Conservation (phyloP, 2,329 filamentous ascomycete genomes). For the Scytalidium lignicola region DNA sequence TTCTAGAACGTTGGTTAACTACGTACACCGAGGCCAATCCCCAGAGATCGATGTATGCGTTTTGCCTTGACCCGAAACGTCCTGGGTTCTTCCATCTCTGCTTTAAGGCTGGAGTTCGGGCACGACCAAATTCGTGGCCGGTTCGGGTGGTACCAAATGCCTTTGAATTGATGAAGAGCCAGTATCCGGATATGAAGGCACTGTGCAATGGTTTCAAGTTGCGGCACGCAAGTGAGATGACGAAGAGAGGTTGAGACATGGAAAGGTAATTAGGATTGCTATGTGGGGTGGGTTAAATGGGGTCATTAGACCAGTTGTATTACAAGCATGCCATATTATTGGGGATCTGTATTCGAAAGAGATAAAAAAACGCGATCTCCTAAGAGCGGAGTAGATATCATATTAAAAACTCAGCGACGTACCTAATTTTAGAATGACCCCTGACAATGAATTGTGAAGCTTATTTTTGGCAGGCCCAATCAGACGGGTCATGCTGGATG, state of each 20-base stretch:
- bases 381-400: neutral
- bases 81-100: slow-evolving; percentile 94
- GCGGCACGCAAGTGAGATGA: slow-evolving; percentile 21
- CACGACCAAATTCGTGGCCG: slow-evolving; percentile 70
- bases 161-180: slow-evolving; percentile 82
- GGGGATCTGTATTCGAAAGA: neutral
- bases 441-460: neutral
- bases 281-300: neutral
- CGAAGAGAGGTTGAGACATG: slow-evolving; percentile 11
- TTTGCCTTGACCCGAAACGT: slow-evolving; percentile 88
- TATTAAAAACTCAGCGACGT: neutral
- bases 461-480: neutral
- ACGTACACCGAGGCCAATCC: slow-evolving; percentile 97
- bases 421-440: neutral
- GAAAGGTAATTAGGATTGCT: neutral
- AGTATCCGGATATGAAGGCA: slow-evolving; percentile 91
- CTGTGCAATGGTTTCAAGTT: slow-evolving; percentile 94
- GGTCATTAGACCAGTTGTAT: neutral
- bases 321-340: neutral
- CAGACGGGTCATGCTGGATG: neutral
- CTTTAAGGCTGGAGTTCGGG: slow-evolving; percentile 83
- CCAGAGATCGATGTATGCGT: slow-evolving; percentile 86
- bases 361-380: neutral
- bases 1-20: slow-evolving; percentile 83
- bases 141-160: slow-evolving; percentile 91